Evolutionary conservation across 176 grass and related monocot species (phyloP).

Genomic region (Cenchrus fungigraminus): DNA sequence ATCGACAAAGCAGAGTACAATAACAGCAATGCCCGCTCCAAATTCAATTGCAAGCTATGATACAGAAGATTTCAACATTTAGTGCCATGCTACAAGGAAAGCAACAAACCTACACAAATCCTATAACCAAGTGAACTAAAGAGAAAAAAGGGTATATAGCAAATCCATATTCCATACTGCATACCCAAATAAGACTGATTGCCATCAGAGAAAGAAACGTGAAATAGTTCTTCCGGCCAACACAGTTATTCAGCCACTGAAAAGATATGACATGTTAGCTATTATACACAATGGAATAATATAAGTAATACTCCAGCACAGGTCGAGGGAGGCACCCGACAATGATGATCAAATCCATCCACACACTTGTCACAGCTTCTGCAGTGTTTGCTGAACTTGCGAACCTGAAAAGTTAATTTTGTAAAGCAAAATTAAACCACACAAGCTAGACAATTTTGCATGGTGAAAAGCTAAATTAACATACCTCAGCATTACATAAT

Average conservation of each 20-base stretch:
- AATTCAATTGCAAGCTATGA: slow-evolving; percentile 92
- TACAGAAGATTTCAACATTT: slow-evolving; percentile 41
- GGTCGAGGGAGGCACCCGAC: slow-evolving; percentile 64
- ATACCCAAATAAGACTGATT: slow-evolving; percentile 90
- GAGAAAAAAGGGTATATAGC: slow-evolving; percentile 19
- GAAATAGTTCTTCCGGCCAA: slow-evolving; percentile 94
- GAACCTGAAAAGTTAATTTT: slow-evolving; percentile 67
- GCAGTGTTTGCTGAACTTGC: slow-evolving; percentile 97
- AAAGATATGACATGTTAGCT: slow-evolving; percentile 38
- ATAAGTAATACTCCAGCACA: slow-evolving; percentile 26
- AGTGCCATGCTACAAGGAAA: slow-evolving; percentile 30
- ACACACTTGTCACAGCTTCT: slow-evolving; percentile 99
- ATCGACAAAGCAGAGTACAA: slow-evolving; percentile 83
- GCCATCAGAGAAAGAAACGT: slow-evolving; percentile 93
- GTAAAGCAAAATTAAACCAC: background rate
- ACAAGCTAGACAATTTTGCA: slow-evolving; percentile 14
- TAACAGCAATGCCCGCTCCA: slow-evolving; percentile 85
- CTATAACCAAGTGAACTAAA: background rate
- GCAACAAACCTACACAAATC: slow-evolving; percentile 15
- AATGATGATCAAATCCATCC: slow-evolving; percentile 99
- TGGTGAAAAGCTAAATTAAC: slow-evolving; percentile 3
- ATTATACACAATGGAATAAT: slow-evolving; percentile 25
- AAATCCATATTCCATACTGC: slow-evolving; percentile 16
- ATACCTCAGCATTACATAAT: slow-evolving; percentile 95
- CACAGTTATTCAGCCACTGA: slow-evolving; percentile 99